phyloP scores from a whole-genome alignment of 176 grass and related monocot species.

The Oryza longistaminata region DNA sequence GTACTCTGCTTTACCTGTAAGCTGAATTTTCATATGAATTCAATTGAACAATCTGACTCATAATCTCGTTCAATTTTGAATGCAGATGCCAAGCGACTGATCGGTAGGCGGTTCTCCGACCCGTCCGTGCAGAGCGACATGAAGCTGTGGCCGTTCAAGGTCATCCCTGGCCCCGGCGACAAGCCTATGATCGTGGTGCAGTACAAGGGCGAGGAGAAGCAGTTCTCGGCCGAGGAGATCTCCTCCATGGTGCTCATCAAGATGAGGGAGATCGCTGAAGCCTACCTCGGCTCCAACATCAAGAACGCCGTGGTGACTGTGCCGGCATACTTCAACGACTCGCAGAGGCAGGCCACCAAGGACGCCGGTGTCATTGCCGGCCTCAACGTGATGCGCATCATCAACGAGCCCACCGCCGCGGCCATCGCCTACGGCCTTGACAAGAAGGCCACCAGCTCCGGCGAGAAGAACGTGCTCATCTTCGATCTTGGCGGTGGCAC shows the following conservation, averaged over 20 bases:
- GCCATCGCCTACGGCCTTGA: conserved; percentile 87
- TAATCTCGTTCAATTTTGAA: background rate
- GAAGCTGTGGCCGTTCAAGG: conserved; percentile 94
- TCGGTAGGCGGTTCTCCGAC: conserved; percentile 68
- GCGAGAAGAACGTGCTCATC: conserved; percentile 87
- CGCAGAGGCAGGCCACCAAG: conserved; percentile 85
- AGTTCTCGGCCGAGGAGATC: conserved; percentile 78
- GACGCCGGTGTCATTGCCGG: conserved; percentile 79
- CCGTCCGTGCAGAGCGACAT: conserved; percentile 79
- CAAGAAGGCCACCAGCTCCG: conserved; percentile 71
- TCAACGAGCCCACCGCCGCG: conserved; percentile 81
- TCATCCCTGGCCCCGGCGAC: conserved; percentile 68
- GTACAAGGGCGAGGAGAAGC: conserved; percentile 91
- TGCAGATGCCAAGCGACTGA: conserved; percentile 87
- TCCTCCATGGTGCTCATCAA: conserved; percentile 94
- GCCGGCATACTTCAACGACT: conserved; percentile 90
- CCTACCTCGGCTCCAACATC: conserved; percentile 77
- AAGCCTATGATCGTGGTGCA: conserved; percentile 93
- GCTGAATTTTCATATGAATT: background rate
- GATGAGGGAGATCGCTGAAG: conserved; percentile 90
- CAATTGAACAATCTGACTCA: background rate
- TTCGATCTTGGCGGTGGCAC: conserved; percentile 89
- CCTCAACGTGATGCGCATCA: conserved; percentile 89
- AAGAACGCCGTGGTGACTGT: conserved; percentile 89
- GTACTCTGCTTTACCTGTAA: background rate